phyloP scores from a whole-genome alignment of 2,329 filamentous ascomycete species.

The Chaetothyriales sp. region DNA sequence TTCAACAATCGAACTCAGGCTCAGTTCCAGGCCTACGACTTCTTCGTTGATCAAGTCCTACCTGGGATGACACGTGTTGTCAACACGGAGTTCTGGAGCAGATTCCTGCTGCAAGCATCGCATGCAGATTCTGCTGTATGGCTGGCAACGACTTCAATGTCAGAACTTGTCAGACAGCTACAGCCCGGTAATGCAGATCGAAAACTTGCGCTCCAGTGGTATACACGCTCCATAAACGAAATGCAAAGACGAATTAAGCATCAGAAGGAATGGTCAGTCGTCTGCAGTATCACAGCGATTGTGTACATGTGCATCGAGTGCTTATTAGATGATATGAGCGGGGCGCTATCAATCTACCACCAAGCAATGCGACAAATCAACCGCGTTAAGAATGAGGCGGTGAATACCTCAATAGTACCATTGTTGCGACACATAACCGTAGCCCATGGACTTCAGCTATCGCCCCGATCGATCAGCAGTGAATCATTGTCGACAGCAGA shows the following conservation, averaged over 20 bases:
- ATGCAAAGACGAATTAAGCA: slow-evolving; percentile 2
- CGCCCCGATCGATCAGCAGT: background rate
- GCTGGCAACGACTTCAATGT: slow-evolving; percentile 6
- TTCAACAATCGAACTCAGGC: background rate
- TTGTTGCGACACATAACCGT: slow-evolving; percentile 7
- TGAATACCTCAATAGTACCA: slow-evolving; percentile 1
- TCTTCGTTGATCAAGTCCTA: slow-evolving; percentile 6
- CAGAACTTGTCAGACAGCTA: slow-evolving; percentile 4
- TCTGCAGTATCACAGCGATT: slow-evolving; percentile 5
- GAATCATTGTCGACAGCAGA: background rate
- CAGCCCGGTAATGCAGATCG: slow-evolving; percentile 5
- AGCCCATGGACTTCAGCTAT: slow-evolving; percentile 1
- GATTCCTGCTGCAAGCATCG: slow-evolving; percentile 3
- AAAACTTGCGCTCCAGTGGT: slow-evolving; percentile 4
- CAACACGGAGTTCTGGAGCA: slow-evolving; percentile 6
- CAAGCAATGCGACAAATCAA: slow-evolving; percentile 1
- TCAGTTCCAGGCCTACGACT: slow-evolving; percentile 8
- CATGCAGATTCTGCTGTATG: slow-evolving; percentile 6
- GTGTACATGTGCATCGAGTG: slow-evolving; percentile 10
- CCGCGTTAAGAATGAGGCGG: background rate
- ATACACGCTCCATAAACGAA: slow-evolving; percentile 4
- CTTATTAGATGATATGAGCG: slow-evolving; percentile 4
- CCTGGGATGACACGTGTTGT: slow-evolving; percentile 5
- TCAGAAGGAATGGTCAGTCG: background rate
- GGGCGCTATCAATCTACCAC: slow-evolving; percentile 4